Conservation (phyloP, 345 rosid genomes). For the Reutealis trisperma region DNA sequence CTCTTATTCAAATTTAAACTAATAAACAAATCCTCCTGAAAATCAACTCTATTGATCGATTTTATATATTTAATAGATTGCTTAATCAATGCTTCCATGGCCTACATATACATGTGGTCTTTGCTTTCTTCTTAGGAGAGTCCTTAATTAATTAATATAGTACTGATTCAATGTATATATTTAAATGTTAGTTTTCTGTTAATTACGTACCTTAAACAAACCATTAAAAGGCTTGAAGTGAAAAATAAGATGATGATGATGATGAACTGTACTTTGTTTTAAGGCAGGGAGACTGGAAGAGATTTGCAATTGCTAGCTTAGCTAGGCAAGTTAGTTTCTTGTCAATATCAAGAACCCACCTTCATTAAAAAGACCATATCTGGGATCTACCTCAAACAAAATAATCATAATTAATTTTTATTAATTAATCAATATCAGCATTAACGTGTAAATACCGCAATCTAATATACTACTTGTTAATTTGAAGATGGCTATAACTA, state of each 20-base stretch:
- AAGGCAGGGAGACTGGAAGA: background rate
- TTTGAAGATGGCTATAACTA: slow-evolving; percentile 24
- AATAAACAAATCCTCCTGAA: no score
- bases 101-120: slow-evolving; percentile 43
- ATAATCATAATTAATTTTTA: background rate
- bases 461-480: background rate
- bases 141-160: background rate
- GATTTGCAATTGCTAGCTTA: background rate
- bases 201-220: slow-evolving; percentile 15
- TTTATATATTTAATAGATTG: background rate
- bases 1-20: no score
- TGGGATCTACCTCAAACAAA: slow-evolving; percentile 36
- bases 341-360: slow-evolving; percentile 63
- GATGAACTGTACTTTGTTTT: slow-evolving; percentile 9
- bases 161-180: background rate
- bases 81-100: background rate
- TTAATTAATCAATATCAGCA: slow-evolving; percentile 16
- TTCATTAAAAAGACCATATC: slow-evolving; percentile 27
- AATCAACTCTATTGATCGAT: no score
- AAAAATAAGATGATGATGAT: slow-evolving; percentile 7
- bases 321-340: slow-evolving; percentile 60
- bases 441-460: slow-evolving; percentile 50
- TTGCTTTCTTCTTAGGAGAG: slow-evolving; percentile 36
- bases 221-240: slow-evolving; percentile 9
- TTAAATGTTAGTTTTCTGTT: background rate